A percentile compares a stretch with the other conserved stretches of the same genome.
Evolutionary conservation across 371 early-diverging fungal genomes (phyloP).

Genomic region (Rhizopus delemar): DNA sequence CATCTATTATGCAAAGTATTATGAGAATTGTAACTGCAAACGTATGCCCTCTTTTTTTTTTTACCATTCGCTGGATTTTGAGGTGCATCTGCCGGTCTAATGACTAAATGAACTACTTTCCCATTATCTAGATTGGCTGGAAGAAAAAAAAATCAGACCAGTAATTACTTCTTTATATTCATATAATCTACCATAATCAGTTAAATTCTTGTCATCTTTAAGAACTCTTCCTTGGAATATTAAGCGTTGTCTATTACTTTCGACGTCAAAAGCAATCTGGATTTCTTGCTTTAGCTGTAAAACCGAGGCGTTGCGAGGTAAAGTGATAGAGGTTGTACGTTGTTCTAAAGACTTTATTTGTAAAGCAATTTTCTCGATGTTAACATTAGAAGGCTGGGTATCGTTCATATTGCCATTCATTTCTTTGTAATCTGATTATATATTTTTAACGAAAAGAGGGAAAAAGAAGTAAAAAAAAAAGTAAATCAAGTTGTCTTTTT

Average conservation of each 20-base stretch:
- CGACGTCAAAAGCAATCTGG: constrained; percentile 53
- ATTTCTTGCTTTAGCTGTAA: constrained; percentile 58
- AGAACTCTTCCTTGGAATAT: constrained; percentile 65
- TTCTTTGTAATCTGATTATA: not conserved
- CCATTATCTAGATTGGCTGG: constrained; percentile 58
- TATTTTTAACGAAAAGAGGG: too few relatives aligned
- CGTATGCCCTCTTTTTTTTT: not conserved
- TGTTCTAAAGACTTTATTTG: constrained; percentile 60
- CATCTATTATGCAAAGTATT: constrained; percentile 9
- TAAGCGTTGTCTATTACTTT: constrained; percentile 56
- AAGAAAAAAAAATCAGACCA: not conserved
- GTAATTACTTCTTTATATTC: not conserved
- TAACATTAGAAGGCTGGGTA: not conserved
- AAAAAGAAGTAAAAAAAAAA: too few relatives aligned
- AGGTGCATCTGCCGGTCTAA: constrained; percentile 57
- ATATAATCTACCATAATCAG: constrained; percentile 53
- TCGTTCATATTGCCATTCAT: not conserved
- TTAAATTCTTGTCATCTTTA: constrained; percentile 55
- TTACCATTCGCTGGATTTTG: constrained; percentile 58
- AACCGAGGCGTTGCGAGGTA: constrained; percentile 55
- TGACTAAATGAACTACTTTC: constrained; percentile 63
- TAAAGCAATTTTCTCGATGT: constrained; percentile 39
- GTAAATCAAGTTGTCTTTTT: too few relatives aligned
- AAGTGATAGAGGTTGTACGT: constrained; percentile 53
- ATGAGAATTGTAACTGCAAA: not conserved